These are phyloP conservation scores for Cryptococcus sp. DNA, from an alignment of 1,284 basidiomycete genomes.

Conservation along the genomic window DNA sequence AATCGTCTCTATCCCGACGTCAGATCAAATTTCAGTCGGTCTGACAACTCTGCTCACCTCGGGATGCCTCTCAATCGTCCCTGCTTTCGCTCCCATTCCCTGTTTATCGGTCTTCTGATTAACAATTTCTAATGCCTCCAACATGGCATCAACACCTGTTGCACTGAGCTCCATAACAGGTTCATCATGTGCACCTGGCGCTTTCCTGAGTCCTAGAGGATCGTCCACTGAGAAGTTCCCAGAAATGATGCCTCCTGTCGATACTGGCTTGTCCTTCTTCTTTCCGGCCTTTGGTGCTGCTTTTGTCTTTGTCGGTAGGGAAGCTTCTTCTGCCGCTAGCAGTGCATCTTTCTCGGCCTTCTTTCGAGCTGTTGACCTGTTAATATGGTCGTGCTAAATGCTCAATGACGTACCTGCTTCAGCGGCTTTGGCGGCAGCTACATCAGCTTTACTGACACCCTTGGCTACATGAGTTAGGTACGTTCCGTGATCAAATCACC, in stretches of 20 bases:
- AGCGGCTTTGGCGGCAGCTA: conserved; percentile 50
- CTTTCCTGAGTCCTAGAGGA: conserved; percentile 61
- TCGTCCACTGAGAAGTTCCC: conserved; percentile 46
- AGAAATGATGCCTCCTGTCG: conserved; percentile 6
- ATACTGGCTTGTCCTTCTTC: conserved; percentile 21
- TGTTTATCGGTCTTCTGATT: conserved; percentile 91
- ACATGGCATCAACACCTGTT: conserved; percentile 83
- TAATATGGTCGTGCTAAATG: background rate
- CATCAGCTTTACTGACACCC: conserved; percentile 58
- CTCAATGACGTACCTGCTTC: conserved; percentile 24
- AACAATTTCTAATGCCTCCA: conserved; percentile 84
- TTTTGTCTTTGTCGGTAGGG: conserved; percentile 61
- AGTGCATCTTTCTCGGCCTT: conserved; percentile 52
- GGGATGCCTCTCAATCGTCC: conserved; percentile 83
- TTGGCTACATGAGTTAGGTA: conserved; percentile 28
- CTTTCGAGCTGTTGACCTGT: conserved; percentile 43
- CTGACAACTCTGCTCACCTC: conserved; percentile 60
- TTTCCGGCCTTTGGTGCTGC: conserved; percentile 37
- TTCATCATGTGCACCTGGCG: conserved; percentile 23
- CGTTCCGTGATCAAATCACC: background rate
- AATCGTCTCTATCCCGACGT: conserved; percentile 62
- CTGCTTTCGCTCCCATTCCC: conserved; percentile 68
- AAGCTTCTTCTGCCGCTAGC: conserved; percentile 76
- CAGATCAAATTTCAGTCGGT: background rate
- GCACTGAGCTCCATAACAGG: conserved; percentile 69